These are phyloP conservation scores for Exophiala bonariae DNA, from an alignment of 2,329 filamentous ascomycete genomes.

Conservation along the genomic window DNA sequence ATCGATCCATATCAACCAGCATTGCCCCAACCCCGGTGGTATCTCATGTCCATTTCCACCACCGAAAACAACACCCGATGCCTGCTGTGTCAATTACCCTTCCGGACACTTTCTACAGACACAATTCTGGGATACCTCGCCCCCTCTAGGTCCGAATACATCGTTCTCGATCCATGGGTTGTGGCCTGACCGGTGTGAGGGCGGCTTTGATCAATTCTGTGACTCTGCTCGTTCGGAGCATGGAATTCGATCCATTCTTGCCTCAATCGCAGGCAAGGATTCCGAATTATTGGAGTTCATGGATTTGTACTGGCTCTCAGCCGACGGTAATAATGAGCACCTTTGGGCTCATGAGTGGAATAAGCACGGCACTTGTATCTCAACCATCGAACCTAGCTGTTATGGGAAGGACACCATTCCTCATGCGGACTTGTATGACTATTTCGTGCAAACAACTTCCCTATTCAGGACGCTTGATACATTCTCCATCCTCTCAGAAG, in stretches of 20 bases:
- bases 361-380: slow-evolving; percentile 71
- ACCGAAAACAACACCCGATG: slow-evolving; percentile 43
- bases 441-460: slow-evolving; percentile 65
- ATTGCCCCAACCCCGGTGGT: slow-evolving; percentile 16
- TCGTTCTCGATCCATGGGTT: slow-evolving; percentile 76
- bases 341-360: slow-evolving; percentile 76
- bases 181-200: slow-evolving; percentile 69
- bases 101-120: slow-evolving; percentile 71
- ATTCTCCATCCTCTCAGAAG: slow-evolving; percentile 62
- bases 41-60: slow-evolving; percentile 23
- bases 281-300: slow-evolving; percentile 64
- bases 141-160: slow-evolving; percentile 63
- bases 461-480: slow-evolving; percentile 68
- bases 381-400: slow-evolving; percentile 65
- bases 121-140: slow-evolving; percentile 74
- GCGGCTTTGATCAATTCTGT: slow-evolving; percentile 67
- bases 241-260: slow-evolving; percentile 58
- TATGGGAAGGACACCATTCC: slow-evolving; percentile 60
- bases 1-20: not conserved
- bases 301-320: slow-evolving; percentile 71
- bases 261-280: not conserved
- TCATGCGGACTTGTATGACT: slow-evolving; percentile 65
- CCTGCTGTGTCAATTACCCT: slow-evolving; percentile 74
- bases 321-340: slow-evolving; percentile 60
- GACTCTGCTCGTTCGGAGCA: slow-evolving; percentile 62